phyloP scores from a whole-genome alignment of 208 protist genomes.

The Acanthamoeba royreba region DNA sequence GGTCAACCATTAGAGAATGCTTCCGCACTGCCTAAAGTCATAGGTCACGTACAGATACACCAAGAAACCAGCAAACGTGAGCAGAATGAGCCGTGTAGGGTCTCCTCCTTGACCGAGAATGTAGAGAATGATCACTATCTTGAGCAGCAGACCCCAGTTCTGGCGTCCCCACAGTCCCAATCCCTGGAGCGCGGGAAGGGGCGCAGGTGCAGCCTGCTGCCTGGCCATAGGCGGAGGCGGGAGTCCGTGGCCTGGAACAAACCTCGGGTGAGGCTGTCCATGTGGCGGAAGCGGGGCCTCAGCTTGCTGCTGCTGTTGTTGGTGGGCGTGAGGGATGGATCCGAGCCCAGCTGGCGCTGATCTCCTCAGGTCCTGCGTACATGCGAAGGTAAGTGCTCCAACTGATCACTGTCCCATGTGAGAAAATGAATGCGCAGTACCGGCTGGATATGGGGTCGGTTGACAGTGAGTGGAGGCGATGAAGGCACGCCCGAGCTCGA shows the following conservation, averaged over 20 bases:
- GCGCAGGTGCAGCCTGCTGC: not conserved
- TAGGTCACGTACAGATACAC: not conserved
- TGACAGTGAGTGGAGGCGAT: not conserved
- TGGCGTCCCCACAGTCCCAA: not conserved
- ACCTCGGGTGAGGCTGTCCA: not conserved
- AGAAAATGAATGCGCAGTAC: too few relatives aligned
- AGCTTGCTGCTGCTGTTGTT: not conserved
- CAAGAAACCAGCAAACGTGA: not conserved
- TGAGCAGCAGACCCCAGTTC: not conserved
- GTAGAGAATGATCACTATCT: not conserved
- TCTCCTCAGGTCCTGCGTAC: not conserved
- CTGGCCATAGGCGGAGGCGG: too few relatives aligned
- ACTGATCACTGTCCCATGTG: too few relatives aligned
- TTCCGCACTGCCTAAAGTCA: not conserved
- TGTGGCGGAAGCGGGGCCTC: not conserved
- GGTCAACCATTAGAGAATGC: not conserved
- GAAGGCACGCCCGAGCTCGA: not conserved
- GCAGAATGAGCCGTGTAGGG: not conserved
- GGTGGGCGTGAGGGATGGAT: too few relatives aligned
- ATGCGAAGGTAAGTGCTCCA: too few relatives aligned
- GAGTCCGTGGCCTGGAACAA: not conserved
- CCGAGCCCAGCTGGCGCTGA: not conserved
- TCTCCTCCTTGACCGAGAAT: not conserved
- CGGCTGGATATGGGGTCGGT: not conserved
- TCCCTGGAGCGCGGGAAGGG: not conserved